Base-by-base conservation (phyloP, 164 flowering plant species). In the Macadamia tetraphylla region DNA sequence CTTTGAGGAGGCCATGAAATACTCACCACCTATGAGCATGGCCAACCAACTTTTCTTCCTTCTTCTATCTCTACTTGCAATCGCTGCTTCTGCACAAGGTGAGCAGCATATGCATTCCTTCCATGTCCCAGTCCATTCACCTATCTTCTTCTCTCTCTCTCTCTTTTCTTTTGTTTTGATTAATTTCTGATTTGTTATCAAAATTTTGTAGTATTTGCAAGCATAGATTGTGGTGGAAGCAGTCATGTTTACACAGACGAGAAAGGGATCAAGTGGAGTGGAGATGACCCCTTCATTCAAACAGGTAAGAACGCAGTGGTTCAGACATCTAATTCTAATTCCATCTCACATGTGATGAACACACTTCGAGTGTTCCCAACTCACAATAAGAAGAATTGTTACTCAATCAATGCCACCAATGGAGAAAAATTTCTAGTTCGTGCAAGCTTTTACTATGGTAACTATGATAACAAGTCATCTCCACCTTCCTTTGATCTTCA, bases 161-260 rank as follows among this genome's bases (percentile, higher is more conserved):
- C 8, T 66, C 29, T n/a, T 6, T 1, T 35, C 15, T 29, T 11
- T 29, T 2, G 9, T 40, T 42, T 15, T 9, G 1, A 11, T 35
- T 43, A n/a, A 10, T 65, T 51, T 30, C 10, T 3, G 11, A 30
- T 23, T 46, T 32, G 6, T 63, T n/a, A 29, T 53, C n/a, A 32
- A 53, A 57, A 32, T 40, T 74, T 6, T 43, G 60, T 73, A 81
- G 84, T 64, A 29, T 73, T 73, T 23, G 43, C 70, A 6, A 75
- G 71, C 79, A 68, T 81, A 10, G 76, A 79, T 53, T 81, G 84
- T 52, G 84, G 84, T 6, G 56, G 77, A 23, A 23, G 23, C 11
- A 53, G 72, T 2, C 63, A 14, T 8, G 13, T 63, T 6, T 65
- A 49, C 56, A 53, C n/a, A 3, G 84, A 81, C 31, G 66, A 29